Percentiles rank a stretch among this genome's conserved stretches.
Evolutionary conservation across 1,284 basidiomycete genomes (phyloP).

Genomic region (Heliocybe sulcata): DNA sequence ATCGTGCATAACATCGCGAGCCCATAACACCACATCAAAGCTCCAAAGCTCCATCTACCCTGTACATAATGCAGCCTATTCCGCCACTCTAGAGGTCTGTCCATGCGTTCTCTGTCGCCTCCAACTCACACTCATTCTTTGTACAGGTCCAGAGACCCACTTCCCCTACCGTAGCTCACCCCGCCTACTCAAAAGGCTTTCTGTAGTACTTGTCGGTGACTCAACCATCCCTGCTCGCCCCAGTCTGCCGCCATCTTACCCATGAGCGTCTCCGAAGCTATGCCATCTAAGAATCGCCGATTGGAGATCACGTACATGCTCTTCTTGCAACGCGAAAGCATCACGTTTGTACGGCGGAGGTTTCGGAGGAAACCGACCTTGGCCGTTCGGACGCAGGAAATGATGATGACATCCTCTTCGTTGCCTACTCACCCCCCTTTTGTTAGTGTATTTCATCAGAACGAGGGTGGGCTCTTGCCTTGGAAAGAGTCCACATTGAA

Average conservation of each 20-base stretch:
- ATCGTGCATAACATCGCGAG: too few species aligned
- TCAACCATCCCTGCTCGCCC: conserved; percentile 32
- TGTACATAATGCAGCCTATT: conserved; percentile 10
- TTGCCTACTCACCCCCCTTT: conserved; percentile 23
- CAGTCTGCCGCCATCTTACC: conserved; percentile 35
- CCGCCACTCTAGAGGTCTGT: conserved; percentile 21
- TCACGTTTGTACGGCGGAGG: conserved; percentile 55
- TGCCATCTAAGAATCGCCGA: not conserved
- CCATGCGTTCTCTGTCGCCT: not conserved
- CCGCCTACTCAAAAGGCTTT: not conserved
- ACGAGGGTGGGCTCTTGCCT: conserved; percentile 19
- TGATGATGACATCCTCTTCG: conserved; percentile 33
- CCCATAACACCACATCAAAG: too few species aligned
- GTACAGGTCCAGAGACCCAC: not conserved
- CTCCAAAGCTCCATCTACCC: too few species aligned
- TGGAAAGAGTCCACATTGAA: conserved; percentile 47
- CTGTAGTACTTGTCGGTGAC: not conserved
- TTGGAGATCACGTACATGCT: conserved; percentile 49
- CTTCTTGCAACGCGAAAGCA: conserved; percentile 59
- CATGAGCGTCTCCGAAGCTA: conserved; percentile 21
- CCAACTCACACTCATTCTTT: not conserved
- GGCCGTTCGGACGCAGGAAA: conserved; percentile 31
- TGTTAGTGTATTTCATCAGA: conserved; percentile 9
- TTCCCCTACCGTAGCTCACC: not conserved
- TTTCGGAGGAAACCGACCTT: conserved; percentile 41